Conservation (phyloP, 2,329 filamentous ascomycete genomes). For the Pseudogymnoascus sp. region DNA sequence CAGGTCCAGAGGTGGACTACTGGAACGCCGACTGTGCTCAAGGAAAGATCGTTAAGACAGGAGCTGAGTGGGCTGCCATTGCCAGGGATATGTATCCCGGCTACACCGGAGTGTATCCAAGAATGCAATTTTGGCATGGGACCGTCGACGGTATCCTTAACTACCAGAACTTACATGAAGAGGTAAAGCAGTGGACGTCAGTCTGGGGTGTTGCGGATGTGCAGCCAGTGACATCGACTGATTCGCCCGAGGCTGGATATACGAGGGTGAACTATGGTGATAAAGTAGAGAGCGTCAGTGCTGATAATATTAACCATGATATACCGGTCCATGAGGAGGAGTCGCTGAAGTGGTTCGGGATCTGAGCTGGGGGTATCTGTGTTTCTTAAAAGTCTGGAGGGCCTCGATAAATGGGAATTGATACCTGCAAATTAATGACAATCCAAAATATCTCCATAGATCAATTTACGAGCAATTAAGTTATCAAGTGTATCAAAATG, state of each 20-base stretch:
- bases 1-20: neutral
- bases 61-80: conserved; percentile 43
- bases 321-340: neutral
- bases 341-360: neutral
- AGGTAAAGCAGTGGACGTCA: conserved; percentile 42
- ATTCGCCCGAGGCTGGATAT: neutral
- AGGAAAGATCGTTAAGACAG: conserved; percentile 24
- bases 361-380: neutral
- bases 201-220: conserved; percentile 27
- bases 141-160: conserved; percentile 34
- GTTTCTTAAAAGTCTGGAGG: neutral
- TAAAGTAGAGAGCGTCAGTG: neutral
- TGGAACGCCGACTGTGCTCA: conserved; percentile 48
- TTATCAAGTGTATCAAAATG: neutral
- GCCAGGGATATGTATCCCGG: conserved; percentile 37
- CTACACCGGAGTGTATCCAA: conserved; percentile 35
- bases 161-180: conserved; percentile 37
- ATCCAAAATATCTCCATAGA: neutral
- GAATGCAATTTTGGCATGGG: conserved; percentile 34
- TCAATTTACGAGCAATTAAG: neutral
- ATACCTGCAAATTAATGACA: neutral
- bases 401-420: neutral
- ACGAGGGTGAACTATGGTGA: neutral
- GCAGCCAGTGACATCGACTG: neutral
- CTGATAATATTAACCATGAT: neutral